Percentiles rank a stretch among this genome's conserved stretches.
Conservation (phyloP, 306 rosid genomes). For the Dalbergia cultrata region DNA sequence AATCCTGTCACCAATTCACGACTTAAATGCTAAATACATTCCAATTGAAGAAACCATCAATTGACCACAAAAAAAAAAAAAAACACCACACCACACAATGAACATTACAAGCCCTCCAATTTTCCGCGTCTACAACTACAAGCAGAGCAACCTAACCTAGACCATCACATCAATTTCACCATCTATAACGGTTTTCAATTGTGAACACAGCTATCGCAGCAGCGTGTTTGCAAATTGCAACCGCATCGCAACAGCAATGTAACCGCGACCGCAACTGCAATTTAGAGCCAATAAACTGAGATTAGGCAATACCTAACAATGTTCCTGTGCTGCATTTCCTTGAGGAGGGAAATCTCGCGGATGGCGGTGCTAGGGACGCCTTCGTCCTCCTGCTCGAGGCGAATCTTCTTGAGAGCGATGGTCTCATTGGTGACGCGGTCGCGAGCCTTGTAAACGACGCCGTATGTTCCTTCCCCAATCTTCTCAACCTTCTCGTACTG, state of each 20-base stretch:
- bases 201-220: no score
- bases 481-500: slow-evolving; percentile 95
- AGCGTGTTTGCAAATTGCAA: no score
- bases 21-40: slow-evolving; percentile 19
- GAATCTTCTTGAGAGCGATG: slow-evolving; percentile 89
- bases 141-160: neutral
- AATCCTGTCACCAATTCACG: neutral
- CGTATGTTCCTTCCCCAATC: slow-evolving; percentile 94
- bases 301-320: slow-evolving; percentile 71
- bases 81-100: neutral
- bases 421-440: slow-evolving; percentile 82
- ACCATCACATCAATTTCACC: slow-evolving; percentile 16
- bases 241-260: no score
- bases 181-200: neutral
- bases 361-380: slow-evolving; percentile 96
- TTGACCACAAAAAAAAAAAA: neutral
- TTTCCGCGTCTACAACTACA: neutral
- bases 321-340: slow-evolving; percentile 93
- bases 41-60: slow-evolving; percentile 36
- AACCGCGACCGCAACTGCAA: no score
- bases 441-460: slow-evolving; percentile 95
- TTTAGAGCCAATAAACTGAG: no score
- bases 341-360: slow-evolving; percentile 87
- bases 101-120: neutral
- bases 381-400: slow-evolving; percentile 93